These are phyloP conservation scores for Clonostachys rosea DNA, from an alignment of 2,329 filamentous ascomycete genomes.

Conservation along the genomic window DNA sequence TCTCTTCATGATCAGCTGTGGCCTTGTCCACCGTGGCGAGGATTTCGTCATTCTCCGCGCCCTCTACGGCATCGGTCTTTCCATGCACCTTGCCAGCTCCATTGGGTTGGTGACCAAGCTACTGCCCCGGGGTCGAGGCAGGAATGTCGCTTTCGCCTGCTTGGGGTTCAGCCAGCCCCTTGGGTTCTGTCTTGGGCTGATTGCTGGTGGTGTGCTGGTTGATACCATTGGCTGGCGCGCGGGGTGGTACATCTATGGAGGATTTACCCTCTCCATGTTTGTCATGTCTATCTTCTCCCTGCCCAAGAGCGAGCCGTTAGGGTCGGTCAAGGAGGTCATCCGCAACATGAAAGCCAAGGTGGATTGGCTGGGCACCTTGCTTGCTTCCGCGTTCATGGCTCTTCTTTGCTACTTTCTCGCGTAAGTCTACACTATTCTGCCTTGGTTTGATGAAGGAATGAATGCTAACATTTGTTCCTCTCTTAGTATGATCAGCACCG, in stretches of 20 bases:
- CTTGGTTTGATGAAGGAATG: not conserved
- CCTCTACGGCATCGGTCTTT: conserved; percentile 28
- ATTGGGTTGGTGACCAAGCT: conserved; percentile 24
- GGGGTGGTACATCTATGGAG: conserved; percentile 35
- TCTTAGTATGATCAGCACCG: conserved; percentile 25
- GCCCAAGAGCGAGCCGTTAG: conserved; percentile 11
- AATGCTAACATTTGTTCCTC: not conserved
- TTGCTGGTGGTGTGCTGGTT: conserved; percentile 41
- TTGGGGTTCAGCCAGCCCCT: conserved; percentile 39
- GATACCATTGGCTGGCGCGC: conserved; percentile 41
- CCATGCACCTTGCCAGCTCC: conserved; percentile 26
- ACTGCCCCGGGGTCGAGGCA: conserved; percentile 19
- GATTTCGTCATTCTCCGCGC: conserved; percentile 30
- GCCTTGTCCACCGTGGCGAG: conserved; percentile 17
- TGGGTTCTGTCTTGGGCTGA: conserved; percentile 44
- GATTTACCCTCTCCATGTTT: conserved; percentile 26
- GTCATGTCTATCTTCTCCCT: conserved; percentile 25
- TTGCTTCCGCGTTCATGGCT: conserved; percentile 39
- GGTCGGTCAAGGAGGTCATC: conserved; percentile 10
- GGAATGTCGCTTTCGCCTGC: conserved; percentile 36
- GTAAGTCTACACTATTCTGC: conserved; percentile 23
- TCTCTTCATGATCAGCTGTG: conserved; percentile 21
- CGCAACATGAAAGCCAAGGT: conserved; percentile 28
- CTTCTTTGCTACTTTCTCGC: conserved; percentile 49
- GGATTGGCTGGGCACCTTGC: conserved; percentile 47